Evolutionary conservation across 148 eudicot genomes (phyloP).

Genomic region (Tetragonia tetragonoides): DNA sequence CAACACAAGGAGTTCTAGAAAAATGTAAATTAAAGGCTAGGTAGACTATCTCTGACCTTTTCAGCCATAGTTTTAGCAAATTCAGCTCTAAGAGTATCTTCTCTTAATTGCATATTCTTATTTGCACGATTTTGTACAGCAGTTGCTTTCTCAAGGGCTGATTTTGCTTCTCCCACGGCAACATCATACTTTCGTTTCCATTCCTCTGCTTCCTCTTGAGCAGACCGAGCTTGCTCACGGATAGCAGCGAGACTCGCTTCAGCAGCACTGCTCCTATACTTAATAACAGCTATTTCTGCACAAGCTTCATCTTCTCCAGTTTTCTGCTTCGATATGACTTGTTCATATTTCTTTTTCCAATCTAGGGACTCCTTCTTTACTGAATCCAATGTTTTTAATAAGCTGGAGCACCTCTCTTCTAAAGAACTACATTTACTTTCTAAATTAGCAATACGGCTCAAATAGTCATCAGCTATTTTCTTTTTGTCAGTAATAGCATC

Average conservation of each 20-base stretch:
- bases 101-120: constrained; percentile 71
- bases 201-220: constrained; percentile 92
- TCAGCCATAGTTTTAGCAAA: constrained; percentile 58
- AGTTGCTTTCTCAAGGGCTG: constrained; percentile 86
- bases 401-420: constrained; percentile 77
- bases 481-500: constrained; percentile 85
- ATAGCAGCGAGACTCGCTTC: constrained; percentile 91
- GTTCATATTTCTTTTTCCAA: constrained; percentile 82
- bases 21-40: background rate
- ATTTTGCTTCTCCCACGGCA: constrained; percentile 77
- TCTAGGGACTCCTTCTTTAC: constrained; percentile 63
- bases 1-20: background rate
- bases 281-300: constrained; percentile 64
- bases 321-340: constrained; percentile 58
- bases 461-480: constrained; percentile 74
- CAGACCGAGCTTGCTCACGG: constrained; percentile 81
- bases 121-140: constrained; percentile 65
- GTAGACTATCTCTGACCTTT: constrained; percentile 46
- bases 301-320: constrained; percentile 66
- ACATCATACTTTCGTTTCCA: constrained; percentile 89
- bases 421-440: constrained; percentile 69
- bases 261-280: constrained; percentile 76
- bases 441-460: constrained; percentile 60
- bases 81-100: constrained; percentile 76
- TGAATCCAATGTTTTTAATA: constrained; percentile 59